These are phyloP conservation scores for Thermomyces lanuginosus DNA, from an alignment of 2,329 filamentous ascomycete species.

Conservation along the genomic window DNA sequence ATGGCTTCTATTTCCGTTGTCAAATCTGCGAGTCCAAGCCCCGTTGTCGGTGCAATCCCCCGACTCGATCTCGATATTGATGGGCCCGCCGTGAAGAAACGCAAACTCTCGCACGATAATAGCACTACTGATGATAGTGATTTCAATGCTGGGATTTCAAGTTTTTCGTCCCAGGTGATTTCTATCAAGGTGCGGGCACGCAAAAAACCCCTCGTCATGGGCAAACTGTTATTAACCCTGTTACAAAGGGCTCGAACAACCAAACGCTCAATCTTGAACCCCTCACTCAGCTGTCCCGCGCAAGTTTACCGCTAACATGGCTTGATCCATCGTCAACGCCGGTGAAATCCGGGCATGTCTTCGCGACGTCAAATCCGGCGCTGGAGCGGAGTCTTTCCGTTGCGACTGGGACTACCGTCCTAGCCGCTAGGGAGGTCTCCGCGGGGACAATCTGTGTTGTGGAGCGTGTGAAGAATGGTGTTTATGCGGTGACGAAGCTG, in stretches of 20 bases:
- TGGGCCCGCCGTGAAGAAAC: conserved; percentile 19
- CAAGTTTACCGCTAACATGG: conserved; percentile 23
- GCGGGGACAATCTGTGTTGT: conserved; percentile 21
- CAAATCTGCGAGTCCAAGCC: conserved; percentile 17
- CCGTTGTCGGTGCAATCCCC: too few relatives aligned
- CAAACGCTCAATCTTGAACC: conserved; percentile 21
- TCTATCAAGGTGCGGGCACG: conserved; percentile 17
- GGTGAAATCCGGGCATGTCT: conserved; percentile 20
- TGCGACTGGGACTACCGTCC: conserved; percentile 14
- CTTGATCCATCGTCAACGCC: conserved; percentile 18
- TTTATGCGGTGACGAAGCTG: conserved; percentile 25
- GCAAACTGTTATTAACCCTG: conserved; percentile 1
- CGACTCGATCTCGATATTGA: too few relatives aligned
- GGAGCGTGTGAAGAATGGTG: conserved; percentile 22
- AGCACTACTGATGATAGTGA: conserved; percentile 5
- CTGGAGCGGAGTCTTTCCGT: conserved; percentile 17
- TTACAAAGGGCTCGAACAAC: too few relatives aligned
- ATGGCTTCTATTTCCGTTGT: conserved; percentile 23
- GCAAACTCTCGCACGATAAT: conserved; percentile 14
- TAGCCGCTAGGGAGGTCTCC: conserved; percentile 16
- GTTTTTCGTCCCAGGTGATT: conserved; percentile 9
- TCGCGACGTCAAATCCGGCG: conserved; percentile 21
- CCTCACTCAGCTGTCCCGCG: conserved; percentile 21
- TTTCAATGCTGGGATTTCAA: neutral
- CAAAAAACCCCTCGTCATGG: neutral